Evolutionary conservation across 257 asterid species (phyloP), one percentile per base, ranked within the genome.

Genomic region (Solanum appendiculatum): DNA sequence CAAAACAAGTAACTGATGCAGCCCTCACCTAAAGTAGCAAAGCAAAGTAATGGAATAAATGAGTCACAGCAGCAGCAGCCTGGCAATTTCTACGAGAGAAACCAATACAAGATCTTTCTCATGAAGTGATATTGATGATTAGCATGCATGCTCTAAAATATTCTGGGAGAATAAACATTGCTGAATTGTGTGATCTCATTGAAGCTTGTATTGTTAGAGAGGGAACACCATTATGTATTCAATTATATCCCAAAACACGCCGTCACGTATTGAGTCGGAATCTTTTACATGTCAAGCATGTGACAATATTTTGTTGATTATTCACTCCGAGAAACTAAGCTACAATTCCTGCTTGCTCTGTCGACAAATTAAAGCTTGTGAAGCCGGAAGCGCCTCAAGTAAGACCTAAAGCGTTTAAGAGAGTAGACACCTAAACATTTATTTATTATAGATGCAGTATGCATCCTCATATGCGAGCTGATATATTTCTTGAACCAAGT

Each of bases 1-100:
- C 98, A 89, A 96, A 96, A 88, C 99, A 96, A 88, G 99, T 95
- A 87, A 96, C 92, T 75, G 99, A 88, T 86, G 98, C 98, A 89
- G 98, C 97, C 92, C 99, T 95, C 78, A 95, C 99, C 99, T 96
- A 88, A 89, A 82, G 90, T 74, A 66, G 86, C 74, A 90, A 42
- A 85, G 64, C 87, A 88, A 88, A 85, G 58, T 75, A 48, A 87
- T 70, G 46, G 68, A 81, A 48, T 48, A 48, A 44, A 36, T 39
- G 33, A 15, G 88, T 72, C 51, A 74, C 14, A 86, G 29, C 63
- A 74, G 60, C 60, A 86, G 18, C 68, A 29, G 66, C 18, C 68
- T 81, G 66, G 29, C 18, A 46, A 80, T 31, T 46, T 29, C 66
- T 80, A 46, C 9, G 66, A 80, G 66, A 80, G 63, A 78, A 42